Base-by-base conservation (phyloP, 345 rosid species). In the Ricinus communis region DNA sequence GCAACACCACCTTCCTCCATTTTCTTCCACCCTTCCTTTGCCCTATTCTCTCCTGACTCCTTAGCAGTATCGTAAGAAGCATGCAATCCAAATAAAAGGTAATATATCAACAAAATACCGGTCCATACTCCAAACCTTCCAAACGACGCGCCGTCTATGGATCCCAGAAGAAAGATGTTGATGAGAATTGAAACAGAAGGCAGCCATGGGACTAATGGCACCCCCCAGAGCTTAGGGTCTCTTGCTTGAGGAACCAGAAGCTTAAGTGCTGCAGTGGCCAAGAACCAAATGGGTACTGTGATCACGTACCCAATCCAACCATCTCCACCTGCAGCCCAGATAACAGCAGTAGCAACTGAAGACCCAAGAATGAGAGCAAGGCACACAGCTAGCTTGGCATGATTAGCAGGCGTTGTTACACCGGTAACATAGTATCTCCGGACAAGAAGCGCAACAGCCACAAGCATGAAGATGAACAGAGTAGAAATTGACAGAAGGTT, bases 401-500 rank as follows among this genome's bases (percentile, higher is more conserved):
- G 69, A 41, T 75, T 12, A 1, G 41, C 33, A 2, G 14, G 4
- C 8, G 73, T 53, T 5, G 78, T 75, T 4, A 68, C 73, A 0
- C 73, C 73, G 0, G 58, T 14, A 15, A 57, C 63, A 36, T 75
- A 75, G 47, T 75, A 75, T 4, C 78, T 69, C 5, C 78, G 73
- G 9, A 75, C 73, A 0, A 69, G 68, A 1, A 75, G 78, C 4
- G 78, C 78, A 12, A 69, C 8, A 0, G 74, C 74, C 22, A 63
- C 74, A 2, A 75, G 68, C 50, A 49, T 62, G 65, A 75, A 75
- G 46, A 75, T 69, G 47, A 75, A 75, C 40, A 75, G 57, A 1
- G 74, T 90, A 24, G 94, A 83, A 60, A 90, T 84, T 5, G 96
- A 90, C 1, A 93, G 82, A 10, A 93, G 91, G 54, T 86, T 69